A percentile compares a stretch with the other conserved stretches of the same genome.
Evolutionary conservation across 225 moss, liverwort and hornwort genomes (phyloP).

Genomic region (Marchantia paleacea): DNA sequence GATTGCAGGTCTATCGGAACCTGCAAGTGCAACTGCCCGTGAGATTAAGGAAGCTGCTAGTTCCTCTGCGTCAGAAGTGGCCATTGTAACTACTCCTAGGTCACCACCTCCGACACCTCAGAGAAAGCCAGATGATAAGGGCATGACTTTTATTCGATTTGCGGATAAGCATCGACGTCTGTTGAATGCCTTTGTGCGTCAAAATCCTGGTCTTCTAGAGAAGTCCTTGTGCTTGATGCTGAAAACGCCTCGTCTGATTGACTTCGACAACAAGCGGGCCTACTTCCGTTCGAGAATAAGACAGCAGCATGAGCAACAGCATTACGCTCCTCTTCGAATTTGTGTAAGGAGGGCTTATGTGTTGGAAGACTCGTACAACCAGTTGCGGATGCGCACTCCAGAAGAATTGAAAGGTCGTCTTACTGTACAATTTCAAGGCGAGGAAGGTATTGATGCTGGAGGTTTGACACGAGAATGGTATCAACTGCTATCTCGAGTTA

Average conservation of each 20-base stretch:
- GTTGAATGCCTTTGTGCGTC: constrained; percentile 87
- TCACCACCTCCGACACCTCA: constrained; percentile 60
- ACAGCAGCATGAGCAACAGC: constrained; percentile 98
- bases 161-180: constrained; percentile 90
- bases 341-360: constrained; percentile 84
- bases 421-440: constrained; percentile 92
- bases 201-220: constrained; percentile 76
- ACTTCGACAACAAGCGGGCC: constrained; percentile 95
- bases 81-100: constrained; percentile 44
- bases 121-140: constrained; percentile 61
- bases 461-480: constrained; percentile 97
- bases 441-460: constrained; percentile 98
- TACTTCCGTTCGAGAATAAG: constrained; percentile 92
- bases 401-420: constrained; percentile 94
- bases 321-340: constrained; percentile 90
- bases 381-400: constrained; percentile 91
- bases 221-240: constrained; percentile 71
- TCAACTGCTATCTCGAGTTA: constrained; percentile 81
- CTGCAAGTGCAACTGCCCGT: constrained; percentile 77
- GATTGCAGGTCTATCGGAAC: constrained; percentile 61
- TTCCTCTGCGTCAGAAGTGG: constrained; percentile 55
- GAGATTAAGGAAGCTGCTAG: constrained; percentile 92
- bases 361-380: constrained; percentile 91
- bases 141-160: constrained; percentile 94
- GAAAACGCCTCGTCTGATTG: constrained; percentile 79